Evolutionary conservation across 2,329 filamentous ascomycete genomes (phyloP).

Genomic region (Erysiphe neolycopersici): DNA sequence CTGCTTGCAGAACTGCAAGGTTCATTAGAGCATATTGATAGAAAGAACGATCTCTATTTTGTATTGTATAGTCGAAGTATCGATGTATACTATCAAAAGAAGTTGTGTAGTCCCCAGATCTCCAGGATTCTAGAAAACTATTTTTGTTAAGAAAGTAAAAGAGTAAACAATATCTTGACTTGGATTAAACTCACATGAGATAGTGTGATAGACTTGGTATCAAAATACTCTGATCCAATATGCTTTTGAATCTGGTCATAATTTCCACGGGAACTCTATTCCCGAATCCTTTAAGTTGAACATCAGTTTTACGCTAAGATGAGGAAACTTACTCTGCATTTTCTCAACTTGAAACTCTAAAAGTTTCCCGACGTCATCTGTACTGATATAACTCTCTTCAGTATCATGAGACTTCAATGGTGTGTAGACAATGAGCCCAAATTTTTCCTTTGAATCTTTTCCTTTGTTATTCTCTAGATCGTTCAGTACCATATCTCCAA

Average conservation of each 20-base stretch:
- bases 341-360: slow-evolving; percentile 73
- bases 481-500: slow-evolving; percentile 30
- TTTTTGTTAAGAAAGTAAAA: background rate
- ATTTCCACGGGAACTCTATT: slow-evolving; percentile 52
- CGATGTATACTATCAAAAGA: slow-evolving; percentile 78
- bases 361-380: slow-evolving; percentile 53
- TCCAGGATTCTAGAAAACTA: slow-evolving; percentile 79
- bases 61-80: slow-evolving; percentile 93
- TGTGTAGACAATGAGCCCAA: slow-evolving; percentile 11
- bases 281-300: slow-evolving; percentile 32
- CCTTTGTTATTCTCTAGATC: slow-evolving; percentile 25
- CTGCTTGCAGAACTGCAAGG: slow-evolving; percentile 73
- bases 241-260: slow-evolving; percentile 38
- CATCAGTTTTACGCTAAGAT: background rate
- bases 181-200: slow-evolving; percentile 24
- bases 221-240: slow-evolving; percentile 39
- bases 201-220: slow-evolving; percentile 53
- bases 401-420: slow-evolving; percentile 5
- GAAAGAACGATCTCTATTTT: slow-evolving; percentile 53
- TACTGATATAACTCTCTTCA: slow-evolving; percentile 28
- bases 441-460: slow-evolving; percentile 18
- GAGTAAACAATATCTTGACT: background rate
- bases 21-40: slow-evolving; percentile 94
- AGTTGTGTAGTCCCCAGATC: slow-evolving; percentile 66
- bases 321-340: slow-evolving; percentile 39